Evolutionary conservation across 345 rosid species (phyloP).

Genomic region (Populus tremula): DNA sequence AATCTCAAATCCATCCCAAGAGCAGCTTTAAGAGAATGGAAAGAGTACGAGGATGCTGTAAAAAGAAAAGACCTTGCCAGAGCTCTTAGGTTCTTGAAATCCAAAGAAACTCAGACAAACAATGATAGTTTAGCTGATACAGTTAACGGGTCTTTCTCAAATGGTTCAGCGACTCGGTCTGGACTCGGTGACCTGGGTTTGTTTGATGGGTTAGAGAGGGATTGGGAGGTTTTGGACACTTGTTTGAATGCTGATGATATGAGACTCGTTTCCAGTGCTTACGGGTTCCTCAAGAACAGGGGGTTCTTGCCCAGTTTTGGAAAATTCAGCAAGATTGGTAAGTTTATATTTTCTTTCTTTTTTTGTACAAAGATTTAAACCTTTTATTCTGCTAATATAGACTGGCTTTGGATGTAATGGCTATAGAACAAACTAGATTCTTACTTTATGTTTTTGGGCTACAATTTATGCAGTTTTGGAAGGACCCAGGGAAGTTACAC

Average conservation of each 20-base stretch:
- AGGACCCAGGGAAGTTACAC: slow-evolving; percentile 81
- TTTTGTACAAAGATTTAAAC: background rate
- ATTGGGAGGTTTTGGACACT: slow-evolving; percentile 83
- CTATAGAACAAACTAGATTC: background rate
- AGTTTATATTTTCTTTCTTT: background rate
- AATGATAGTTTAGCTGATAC: slow-evolving; percentile 16
- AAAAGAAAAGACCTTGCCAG: slow-evolving; percentile 76
- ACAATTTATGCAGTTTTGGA: slow-evolving; percentile 56
- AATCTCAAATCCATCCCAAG: slow-evolving; percentile 24
- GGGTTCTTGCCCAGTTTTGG: slow-evolving; percentile 71
- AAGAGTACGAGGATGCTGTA: slow-evolving; percentile 84
- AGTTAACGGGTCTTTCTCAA: slow-evolving; percentile 12
- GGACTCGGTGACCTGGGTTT: slow-evolving; percentile 35
- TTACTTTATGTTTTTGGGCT: background rate
- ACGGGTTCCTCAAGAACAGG: slow-evolving; percentile 57
- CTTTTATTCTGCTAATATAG: too few species aligned
- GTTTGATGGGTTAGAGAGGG: slow-evolving; percentile 41
- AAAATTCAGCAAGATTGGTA: slow-evolving; percentile 67
- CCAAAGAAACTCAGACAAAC: slow-evolving; percentile 31
- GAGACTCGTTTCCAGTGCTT: slow-evolving; percentile 76
- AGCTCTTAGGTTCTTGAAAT: slow-evolving; percentile 75
- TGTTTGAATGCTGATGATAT: slow-evolving; percentile 90
- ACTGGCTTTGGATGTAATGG: too few species aligned
- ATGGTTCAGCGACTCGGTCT: slow-evolving; percentile 16
- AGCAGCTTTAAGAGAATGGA: slow-evolving; percentile 63